phyloP scores from a whole-genome alignment of 2,329 filamentous ascomycete species.

The Penicillium sp. region DNA sequence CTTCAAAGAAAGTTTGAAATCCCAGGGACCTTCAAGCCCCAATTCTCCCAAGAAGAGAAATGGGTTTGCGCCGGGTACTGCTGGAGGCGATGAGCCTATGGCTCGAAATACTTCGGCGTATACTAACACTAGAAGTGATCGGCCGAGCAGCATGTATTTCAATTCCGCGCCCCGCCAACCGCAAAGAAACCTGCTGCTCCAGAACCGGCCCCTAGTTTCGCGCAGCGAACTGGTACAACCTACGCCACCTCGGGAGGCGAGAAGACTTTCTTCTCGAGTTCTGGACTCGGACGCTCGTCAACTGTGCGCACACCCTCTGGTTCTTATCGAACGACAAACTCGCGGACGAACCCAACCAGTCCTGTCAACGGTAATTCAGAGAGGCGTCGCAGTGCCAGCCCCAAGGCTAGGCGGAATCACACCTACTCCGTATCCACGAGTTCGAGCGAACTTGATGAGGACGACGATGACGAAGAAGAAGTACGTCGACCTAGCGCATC shows the following conservation, averaged over 20 bases:
- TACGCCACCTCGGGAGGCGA: conserved; percentile 54
- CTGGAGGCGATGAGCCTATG: conserved; percentile 56
- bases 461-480: conserved; percentile 30
- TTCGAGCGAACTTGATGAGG: conserved; percentile 37
- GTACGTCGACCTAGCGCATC: conserved; percentile 8
- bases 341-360: conserved; percentile 36
- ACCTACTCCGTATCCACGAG: conserved; percentile 32
- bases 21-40: conserved; percentile 34
- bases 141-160: conserved; percentile 32
- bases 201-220: conserved; percentile 9
- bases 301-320: conserved; percentile 50
- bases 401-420: conserved; percentile 33
- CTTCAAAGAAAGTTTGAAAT: conserved; percentile 30
- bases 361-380: conserved; percentile 27
- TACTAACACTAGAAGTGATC: conserved; percentile 35
- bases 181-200: conserved; percentile 39
- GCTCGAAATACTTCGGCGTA: conserved; percentile 51
- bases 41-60: conserved; percentile 48
- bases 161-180: conserved; percentile 40
- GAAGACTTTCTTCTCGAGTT: conserved; percentile 51
- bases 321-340: conserved; percentile 27
- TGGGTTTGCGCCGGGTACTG: conserved; percentile 55
- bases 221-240: conserved; percentile 49
- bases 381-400: conserved; percentile 44
- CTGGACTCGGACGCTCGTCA: conserved; percentile 49